Percentiles rank a stretch among this genome's conserved stretches.
These are phyloP conservation scores for Kluyveromyces nonfermentans DNA, from an alignment of 805 yeast species.

Conservation along the genomic window DNA sequence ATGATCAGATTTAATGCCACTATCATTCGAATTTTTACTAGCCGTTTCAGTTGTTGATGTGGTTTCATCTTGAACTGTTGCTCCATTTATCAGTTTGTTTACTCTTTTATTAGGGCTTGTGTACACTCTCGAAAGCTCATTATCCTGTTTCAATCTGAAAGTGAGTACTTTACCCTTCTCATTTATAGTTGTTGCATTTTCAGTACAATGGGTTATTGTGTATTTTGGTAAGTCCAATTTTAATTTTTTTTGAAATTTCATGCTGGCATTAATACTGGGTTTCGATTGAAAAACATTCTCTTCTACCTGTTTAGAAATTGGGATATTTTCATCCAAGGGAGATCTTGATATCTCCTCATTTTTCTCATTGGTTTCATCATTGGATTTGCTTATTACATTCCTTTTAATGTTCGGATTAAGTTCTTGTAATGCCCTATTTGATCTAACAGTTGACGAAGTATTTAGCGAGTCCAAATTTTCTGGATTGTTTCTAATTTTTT, in stretches of 20 bases:
- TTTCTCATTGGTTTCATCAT: neutral
- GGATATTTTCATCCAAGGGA: neutral
- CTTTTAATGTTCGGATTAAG: conserved; percentile 3
- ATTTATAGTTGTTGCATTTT: conserved; percentile 5
- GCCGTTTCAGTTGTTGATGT: neutral
- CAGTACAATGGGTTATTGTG: neutral
- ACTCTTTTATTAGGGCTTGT: conserved; percentile 28
- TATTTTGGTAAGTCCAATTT: conserved; percentile 2
- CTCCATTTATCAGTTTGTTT: conserved; percentile 24
- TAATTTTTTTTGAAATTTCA: conserved; percentile 2
- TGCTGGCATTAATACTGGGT: neutral
- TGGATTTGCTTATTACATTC: conserved; percentile 1
- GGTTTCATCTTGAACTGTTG: neutral
- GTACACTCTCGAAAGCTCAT: conserved; percentile 23
- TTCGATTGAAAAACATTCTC: neutral
- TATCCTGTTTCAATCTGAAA: conserved; percentile 25
- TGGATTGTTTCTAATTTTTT: conserved; percentile 15
- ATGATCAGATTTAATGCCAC: neutral
- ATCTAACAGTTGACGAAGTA: conserved; percentile 8
- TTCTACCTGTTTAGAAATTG: conserved; percentile 5
- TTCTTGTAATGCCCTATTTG: neutral
- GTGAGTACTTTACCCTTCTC: conserved; percentile 27
- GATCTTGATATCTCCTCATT: conserved; percentile 4
- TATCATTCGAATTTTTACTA: neutral
- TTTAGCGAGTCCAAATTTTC: conserved; percentile 18